Evolutionary conservation across 2,329 filamentous ascomycete genomes (phyloP).

Genomic region (Bipolaris zeicola): DNA sequence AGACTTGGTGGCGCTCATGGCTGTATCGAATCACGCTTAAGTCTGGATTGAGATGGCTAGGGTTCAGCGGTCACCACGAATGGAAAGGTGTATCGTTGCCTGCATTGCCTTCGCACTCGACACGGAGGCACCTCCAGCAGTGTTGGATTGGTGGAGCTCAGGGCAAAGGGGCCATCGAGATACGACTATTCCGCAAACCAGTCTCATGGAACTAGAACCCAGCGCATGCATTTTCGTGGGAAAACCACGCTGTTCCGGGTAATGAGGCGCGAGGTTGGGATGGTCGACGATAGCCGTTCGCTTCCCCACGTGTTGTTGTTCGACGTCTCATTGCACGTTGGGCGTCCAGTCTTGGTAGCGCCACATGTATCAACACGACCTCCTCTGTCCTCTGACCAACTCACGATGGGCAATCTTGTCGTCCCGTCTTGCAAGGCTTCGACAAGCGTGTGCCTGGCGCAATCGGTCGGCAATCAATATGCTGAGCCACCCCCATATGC

Average conservation of each 20-base stretch:
- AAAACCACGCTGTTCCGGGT: slow-evolving; percentile 5
- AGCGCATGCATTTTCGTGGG: neutral
- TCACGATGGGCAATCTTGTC: slow-evolving; percentile 8
- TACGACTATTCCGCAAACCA: neutral
- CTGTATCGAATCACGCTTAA: slow-evolving; percentile 5
- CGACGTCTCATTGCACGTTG: slow-evolving; percentile 28
- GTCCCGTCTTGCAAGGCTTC: slow-evolving; percentile 9
- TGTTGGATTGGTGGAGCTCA: neutral
- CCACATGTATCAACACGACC: slow-evolving; percentile 22
- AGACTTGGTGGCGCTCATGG: slow-evolving; percentile 14
- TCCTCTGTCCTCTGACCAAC: slow-evolving; percentile 7
- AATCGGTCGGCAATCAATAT: slow-evolving; percentile 13
- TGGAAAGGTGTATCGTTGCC: neutral
- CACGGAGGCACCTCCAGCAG: neutral
- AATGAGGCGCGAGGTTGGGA: slow-evolving; percentile 1
- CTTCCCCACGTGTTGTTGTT: slow-evolving; percentile 31
- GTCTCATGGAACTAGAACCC: neutral
- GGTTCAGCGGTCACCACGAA: slow-evolving; percentile 1
- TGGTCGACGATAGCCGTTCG: slow-evolving; percentile 17
- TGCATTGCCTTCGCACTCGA: neutral
- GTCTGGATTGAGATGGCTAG: neutral
- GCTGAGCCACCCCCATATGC: slow-evolving; percentile 23
- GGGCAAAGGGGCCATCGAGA: neutral
- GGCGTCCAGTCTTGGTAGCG: slow-evolving; percentile 10
- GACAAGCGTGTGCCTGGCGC: slow-evolving; percentile 14